Base-by-base conservation (phyloP, 352 stramenopile genomes). In the Pythium monospermum region DNA sequence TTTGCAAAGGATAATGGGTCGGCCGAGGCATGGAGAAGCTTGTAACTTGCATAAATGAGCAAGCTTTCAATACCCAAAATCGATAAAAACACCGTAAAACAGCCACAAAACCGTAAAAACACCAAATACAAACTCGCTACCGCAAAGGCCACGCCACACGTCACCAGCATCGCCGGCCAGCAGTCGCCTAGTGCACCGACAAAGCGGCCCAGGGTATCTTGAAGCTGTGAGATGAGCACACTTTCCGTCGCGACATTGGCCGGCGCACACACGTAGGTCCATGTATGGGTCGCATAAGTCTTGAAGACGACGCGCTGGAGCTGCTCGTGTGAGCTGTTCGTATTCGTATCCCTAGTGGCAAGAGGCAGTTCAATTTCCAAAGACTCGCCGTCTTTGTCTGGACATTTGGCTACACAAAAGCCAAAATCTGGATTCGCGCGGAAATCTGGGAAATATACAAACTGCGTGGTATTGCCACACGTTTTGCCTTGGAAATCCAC, bases 361-460 rank as follows among this genome's bases (percentile, higher is more conserved):
- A 93, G 22, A n/a, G 82, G 76, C 50, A 91, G 49, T 11, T 67
- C 19, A n/a, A 87, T 62, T 10, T 48, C 66, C 26, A 93, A 19
- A 5, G 61, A 35, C n/a, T 84, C 44, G 8, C 73, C 79, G 21
- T 54, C 61, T 7, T 39, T 57, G 2, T 41, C 39, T 0, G 79
- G 79, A 63, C 82, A 93, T 16, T 46, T 19, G 25, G 73, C 57
- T 25, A 93, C 73, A 57, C 82, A 93, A 27, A 93, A 58, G 4
- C 82, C 82, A 70, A 93, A 93, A 49, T 93, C 82, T 15, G 82
- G 75, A 53, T 91, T 88, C 3, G 18, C 27, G 12, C 61, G 45
- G 36, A 81, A 76, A 35, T 89, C 75, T 4, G 82, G 82, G 51
- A 89, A 93, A 41, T 88, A 93, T 4, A 93, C 75, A 42, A 82